Percentiles rank a stretch among this genome's conserved stretches.
phyloP scores from a whole-genome alignment of 2,329 filamentous ascomycete species.

The Bipolaris cookei region DNA sequence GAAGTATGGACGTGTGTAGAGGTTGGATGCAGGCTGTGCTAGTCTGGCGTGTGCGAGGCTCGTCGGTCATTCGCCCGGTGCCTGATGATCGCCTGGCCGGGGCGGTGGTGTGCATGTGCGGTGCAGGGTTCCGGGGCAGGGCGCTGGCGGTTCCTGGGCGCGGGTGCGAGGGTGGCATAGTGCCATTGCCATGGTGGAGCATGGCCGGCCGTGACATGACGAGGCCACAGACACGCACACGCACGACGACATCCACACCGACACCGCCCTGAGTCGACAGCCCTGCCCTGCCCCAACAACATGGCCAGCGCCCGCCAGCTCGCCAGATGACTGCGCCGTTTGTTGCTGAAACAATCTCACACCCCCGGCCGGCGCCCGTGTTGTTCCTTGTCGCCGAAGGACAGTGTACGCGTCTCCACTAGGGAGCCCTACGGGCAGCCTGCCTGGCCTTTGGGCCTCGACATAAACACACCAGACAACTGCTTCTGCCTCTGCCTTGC shows the following conservation, averaged over 20 bases:
- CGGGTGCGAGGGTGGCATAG: not conserved
- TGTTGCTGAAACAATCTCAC: conserved; percentile 35
- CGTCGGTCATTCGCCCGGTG: conserved; percentile 25
- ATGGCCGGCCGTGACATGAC: conserved; percentile 1
- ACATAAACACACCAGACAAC: not conserved
- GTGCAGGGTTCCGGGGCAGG: conserved; percentile 1
- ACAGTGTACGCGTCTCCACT: conserved; percentile 30
- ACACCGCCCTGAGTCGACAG: not conserved
- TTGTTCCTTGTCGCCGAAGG: conserved; percentile 29
- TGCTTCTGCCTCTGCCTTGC: conserved; percentile 2
- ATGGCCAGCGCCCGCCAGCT: not conserved
- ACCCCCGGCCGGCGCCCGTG: conserved; percentile 27
- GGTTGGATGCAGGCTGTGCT: conserved; percentile 6
- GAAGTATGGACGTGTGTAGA: conserved; percentile 2
- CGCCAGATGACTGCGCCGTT: conserved; percentile 4
- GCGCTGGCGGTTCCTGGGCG: conserved; percentile 5
- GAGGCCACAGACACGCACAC: conserved; percentile 9
- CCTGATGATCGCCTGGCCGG: conserved; percentile 25
- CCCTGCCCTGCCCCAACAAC: not conserved
- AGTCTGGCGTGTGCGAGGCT: conserved; percentile 6
- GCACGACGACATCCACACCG: conserved; percentile 11
- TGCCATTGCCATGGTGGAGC: not conserved
- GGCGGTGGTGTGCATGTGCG: conserved; percentile 19
- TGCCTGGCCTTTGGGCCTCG: not conserved
- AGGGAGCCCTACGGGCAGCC: conserved; percentile 16